Evolutionary conservation across 441 rosid species (phyloP), one percentile per base, ranked within the genome.

Genomic region (Pelargonium myrrhifolium): DNA sequence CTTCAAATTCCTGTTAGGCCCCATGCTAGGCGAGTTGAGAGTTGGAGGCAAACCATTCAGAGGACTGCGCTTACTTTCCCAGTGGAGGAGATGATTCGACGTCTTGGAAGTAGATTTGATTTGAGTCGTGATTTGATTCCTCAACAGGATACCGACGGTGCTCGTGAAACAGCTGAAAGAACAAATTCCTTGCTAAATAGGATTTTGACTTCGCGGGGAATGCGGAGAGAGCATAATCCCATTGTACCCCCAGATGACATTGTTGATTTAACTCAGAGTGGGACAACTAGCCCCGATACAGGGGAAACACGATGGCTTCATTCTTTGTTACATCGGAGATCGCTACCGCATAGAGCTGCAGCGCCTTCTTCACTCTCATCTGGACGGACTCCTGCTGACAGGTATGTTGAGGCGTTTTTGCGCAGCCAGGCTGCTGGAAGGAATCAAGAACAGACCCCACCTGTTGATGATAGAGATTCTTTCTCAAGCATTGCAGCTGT

Each of bases 71-170:
- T 82, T 67, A 80, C 79, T 70, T 82, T 82, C 68, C 92, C 98
- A 0, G 75, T 93, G 81, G 98, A 93, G 59, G 97, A 89, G 74
- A 84, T 93, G 96, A 87, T 93, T 70, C 89, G 92, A 56, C 96
- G 86, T 22, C 82, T 90, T 74, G 87, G 89, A 74, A 86, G 81
- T 75, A 82, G 96, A 76, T 83, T 85, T 75, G 98, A 90, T 75
- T 74, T 83, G 73, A 37, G 81, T 42, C 80, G 82, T 61, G 96
- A 87, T 74, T 71, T 84, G 76, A 71, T 81, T 61, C 82, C 78
- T 0, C 77, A 79, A 1, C 84, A 75, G 66, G 97, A 92, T 78
- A 74, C 85, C 17, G 81, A 74, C 75, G 83, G 74, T 68, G 66
- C 80, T 3, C 88, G 78, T 73, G 96, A 83, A 70, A 66, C 85